Conservation (phyloP, 257 asterid genomes). For the Primulina tabacum region DNA sequence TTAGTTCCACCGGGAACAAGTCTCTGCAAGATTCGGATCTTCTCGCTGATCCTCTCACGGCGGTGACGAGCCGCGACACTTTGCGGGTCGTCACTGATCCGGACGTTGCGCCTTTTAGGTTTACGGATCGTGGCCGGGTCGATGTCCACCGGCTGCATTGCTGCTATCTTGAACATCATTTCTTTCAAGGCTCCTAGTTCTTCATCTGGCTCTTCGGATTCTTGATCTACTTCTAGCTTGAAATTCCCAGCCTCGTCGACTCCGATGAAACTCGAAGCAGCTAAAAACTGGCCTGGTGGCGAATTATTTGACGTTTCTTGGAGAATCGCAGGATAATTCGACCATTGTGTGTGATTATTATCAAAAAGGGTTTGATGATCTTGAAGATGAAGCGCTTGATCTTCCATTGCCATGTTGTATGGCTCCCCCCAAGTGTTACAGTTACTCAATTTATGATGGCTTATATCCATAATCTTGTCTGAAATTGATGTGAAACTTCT, state of each 20-base stretch:
- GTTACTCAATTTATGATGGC: constrained; percentile 35
- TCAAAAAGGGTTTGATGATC: constrained; percentile 28
- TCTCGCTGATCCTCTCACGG: constrained; percentile 84
- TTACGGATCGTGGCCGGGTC: constrained; percentile 69
- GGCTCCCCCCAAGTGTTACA: constrained; percentile 40
- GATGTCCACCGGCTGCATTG: constrained; percentile 91
- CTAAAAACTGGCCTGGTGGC: not conserved
- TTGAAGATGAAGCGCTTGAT: constrained; percentile 16
- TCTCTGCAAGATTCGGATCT: constrained; percentile 65
- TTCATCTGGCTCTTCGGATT: constrained; percentile 38
- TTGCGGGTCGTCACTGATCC: constrained; percentile 89
- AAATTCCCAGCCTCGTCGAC: not conserved
- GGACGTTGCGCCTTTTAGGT: constrained; percentile 67
- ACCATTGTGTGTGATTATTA: constrained; percentile 34
- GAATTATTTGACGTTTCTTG: not conserved
- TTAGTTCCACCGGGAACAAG: constrained; percentile 88
- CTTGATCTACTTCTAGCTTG: constrained; percentile 1
- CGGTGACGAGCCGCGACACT: constrained; percentile 91
- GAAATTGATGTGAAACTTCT: not conserved
- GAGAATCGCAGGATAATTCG: constrained; percentile 18
- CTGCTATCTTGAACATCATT: constrained; percentile 89
- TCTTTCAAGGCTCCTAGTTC: constrained; percentile 83
- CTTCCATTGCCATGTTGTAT: constrained; percentile 32
- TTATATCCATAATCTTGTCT: constrained; percentile 37
- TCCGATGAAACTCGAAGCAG: not conserved